Conservation (phyloP, 2,329 filamentous ascomycete species). For the Cladophialophora psammophila region DNA sequence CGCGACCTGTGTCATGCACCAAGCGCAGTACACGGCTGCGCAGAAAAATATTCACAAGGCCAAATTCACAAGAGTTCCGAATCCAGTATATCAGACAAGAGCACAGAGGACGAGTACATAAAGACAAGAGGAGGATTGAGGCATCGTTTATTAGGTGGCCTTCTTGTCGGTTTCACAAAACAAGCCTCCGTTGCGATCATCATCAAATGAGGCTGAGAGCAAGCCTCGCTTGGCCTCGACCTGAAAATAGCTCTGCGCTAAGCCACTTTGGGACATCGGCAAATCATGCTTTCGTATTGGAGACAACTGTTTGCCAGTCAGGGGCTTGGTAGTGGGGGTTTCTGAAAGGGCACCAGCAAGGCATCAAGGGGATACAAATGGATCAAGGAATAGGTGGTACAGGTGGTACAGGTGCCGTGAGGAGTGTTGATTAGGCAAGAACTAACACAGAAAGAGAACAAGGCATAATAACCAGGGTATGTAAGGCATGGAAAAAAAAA, state of each 20-base stretch:
- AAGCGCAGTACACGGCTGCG: neutral
- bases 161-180: conserved; percentile 1
- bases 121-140: neutral
- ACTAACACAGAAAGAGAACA: too few relatives aligned
- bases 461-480: too few relatives aligned
- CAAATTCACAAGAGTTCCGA: neutral
- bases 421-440: too few relatives aligned
- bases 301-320: neutral
- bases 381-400: neutral
- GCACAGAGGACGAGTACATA: neutral
- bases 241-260: neutral
- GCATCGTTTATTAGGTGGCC: conserved; percentile 1
- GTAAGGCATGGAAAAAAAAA: too few relatives aligned
- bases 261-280: neutral
- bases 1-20: neutral
- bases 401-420: neutral
- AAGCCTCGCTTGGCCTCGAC: neutral
- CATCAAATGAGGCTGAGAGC: neutral
- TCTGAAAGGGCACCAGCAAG: too few relatives aligned
- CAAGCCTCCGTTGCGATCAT: neutral
- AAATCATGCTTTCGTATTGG: neutral
- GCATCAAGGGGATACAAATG: neutral
- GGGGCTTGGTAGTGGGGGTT: neutral
- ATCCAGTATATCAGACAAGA: neutral
- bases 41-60: neutral